Conservation (phyloP, 2,329 filamentous ascomycete genomes). For the Ciborinia camelliae region DNA sequence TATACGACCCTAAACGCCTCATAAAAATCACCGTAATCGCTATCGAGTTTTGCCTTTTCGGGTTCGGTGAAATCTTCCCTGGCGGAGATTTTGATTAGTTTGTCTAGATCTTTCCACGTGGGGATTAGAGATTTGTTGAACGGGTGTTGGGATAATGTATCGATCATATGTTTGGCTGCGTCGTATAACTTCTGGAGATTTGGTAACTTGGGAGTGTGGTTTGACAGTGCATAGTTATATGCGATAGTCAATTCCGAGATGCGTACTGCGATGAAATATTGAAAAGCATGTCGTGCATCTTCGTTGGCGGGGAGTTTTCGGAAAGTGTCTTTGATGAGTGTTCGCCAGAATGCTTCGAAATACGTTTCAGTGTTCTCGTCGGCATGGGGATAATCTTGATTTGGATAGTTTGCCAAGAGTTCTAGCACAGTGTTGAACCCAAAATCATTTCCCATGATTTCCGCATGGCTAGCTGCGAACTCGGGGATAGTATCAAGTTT, state of each 20-base stretch:
- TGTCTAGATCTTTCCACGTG: neutral
- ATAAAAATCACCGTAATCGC: conserved; percentile 14
- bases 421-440: conserved; percentile 3
- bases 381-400: neutral
- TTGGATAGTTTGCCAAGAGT: neutral
- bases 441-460: conserved; percentile 17
- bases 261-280: conserved; percentile 13
- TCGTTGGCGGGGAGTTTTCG: conserved; percentile 6
- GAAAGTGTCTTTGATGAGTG: conserved; percentile 22
- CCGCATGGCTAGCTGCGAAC: neutral
- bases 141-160: neutral
- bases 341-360: conserved; percentile 23
- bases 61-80: neutral
- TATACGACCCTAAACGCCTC: conserved; percentile 19
- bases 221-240: neutral
- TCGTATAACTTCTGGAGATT: neutral
- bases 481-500: conserved; percentile 7
- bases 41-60: conserved; percentile 5
- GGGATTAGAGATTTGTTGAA: conserved; percentile 2
- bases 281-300: conserved; percentile 2
- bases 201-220: neutral
- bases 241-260: conserved; percentile 8
- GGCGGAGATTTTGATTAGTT: neutral
- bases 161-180: neutral
- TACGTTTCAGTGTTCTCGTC: neutral